Base-by-base conservation (phyloP, 2,329 filamentous ascomycete species). In the Cladophialophora bantiana region DNA sequence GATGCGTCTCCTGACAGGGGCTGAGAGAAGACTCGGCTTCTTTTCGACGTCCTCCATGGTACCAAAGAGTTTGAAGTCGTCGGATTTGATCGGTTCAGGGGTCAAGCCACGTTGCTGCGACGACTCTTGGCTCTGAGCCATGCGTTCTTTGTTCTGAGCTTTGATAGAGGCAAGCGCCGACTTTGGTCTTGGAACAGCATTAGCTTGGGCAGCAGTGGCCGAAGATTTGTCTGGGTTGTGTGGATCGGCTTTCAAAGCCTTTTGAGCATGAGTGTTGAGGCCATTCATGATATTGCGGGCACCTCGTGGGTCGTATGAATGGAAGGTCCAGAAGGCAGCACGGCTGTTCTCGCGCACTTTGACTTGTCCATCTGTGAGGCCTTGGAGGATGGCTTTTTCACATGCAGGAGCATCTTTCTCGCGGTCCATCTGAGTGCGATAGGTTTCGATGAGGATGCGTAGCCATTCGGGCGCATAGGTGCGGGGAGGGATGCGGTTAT, bases 401-500 rank as follows among this genome's bases (percentile, higher is more conserved):
- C 96, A 86, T 34, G 92, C 75, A 12, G 97, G 93, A 20, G 96
- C 80, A 3, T 93, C 92, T 50, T 93, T 94, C 0, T 87, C 86
- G 75, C 96, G 92, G 76, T 98, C 94, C 67, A 98, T 84, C 48
- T 93, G 89, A 69, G 83, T 86, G 80, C 93, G 96, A 79, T 97
- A 92, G 69, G 87, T 62, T 72, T 85, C 89, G 45, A 99, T 80
- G 20, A 98, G 78, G 0, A 90, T 96, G 78, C 89, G 91, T 35
- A 98, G 81, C 95, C 95, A 99, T 7, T 86, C 89, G 1, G 90
- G 84, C 1, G 89, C 90, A 77, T 90, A 96, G 1, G 87, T 87
- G 68, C 95, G 88, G 15, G 94, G 90, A 75, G 95, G 91, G 2
- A 94, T 90, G 75, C 97, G 98, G 82, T 97, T 98, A 81, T 99